phyloP scores from a whole-genome alignment of 768 basidiomycete species.

The Neoboletus magnificus region DNA sequence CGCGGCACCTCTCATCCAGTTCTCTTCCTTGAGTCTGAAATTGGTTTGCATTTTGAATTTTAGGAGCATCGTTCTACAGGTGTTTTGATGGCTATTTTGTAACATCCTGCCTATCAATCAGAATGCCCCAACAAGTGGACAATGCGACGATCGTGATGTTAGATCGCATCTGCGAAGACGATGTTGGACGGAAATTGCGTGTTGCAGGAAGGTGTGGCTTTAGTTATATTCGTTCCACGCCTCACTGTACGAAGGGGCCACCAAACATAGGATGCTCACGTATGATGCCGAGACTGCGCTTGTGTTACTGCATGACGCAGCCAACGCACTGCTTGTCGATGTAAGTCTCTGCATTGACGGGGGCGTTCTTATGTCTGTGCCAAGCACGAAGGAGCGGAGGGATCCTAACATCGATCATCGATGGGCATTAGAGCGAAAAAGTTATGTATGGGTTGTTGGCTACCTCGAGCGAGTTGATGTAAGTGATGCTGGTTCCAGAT shows the following conservation, averaged over 20 bases:
- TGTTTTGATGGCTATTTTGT: background rate
- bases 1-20: background rate
- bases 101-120: background rate
- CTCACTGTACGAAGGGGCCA: constrained; percentile 8
- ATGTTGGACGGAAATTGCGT: constrained; percentile 52
- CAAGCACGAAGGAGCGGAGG: constrained; percentile 6
- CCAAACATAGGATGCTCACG: constrained; percentile 46
- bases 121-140: constrained; percentile 51
- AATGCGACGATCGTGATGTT: constrained; percentile 45
- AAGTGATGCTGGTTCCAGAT: constrained; percentile 19
- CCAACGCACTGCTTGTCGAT: constrained; percentile 55
- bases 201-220: constrained; percentile 54
- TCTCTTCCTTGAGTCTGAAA: constrained; percentile 1
- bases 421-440: constrained; percentile 55
- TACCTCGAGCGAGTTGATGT: constrained; percentile 52
- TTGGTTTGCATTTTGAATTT: background rate
- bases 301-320: constrained; percentile 47
- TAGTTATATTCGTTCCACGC: constrained; percentile 15
- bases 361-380: constrained; percentile 13
- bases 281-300: constrained; percentile 50
- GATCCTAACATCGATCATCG: constrained; percentile 12
- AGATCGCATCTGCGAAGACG: constrained; percentile 35
- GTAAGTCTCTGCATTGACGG: constrained; percentile 48
- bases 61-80: background rate
- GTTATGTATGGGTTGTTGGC: constrained; percentile 53